A percentile compares a stretch with the other conserved stretches of the same genome.
Evolutionary conservation across 2,329 filamentous ascomycete genomes (phyloP).

Genomic region (Exophiala xenobiotica): DNA sequence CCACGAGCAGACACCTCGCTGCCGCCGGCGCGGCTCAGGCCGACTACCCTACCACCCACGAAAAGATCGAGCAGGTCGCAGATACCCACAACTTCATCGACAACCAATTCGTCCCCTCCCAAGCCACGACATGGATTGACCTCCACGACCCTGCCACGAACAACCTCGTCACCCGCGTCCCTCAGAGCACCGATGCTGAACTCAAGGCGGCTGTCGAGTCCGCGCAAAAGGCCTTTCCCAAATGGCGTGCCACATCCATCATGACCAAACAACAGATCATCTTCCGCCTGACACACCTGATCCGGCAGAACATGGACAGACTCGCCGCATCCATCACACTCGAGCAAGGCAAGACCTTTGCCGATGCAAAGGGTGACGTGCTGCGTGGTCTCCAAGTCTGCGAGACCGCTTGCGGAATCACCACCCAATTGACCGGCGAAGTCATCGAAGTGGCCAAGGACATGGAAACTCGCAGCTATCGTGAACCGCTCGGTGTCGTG

Average conservation of each 20-base stretch:
- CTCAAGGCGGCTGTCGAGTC: constrained; percentile 61
- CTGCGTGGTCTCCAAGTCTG: constrained; percentile 66
- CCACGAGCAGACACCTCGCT: constrained; percentile 54
- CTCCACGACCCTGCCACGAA: constrained; percentile 65
- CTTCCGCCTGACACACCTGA: constrained; percentile 64
- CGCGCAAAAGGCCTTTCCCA: constrained; percentile 62
- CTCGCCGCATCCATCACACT: constrained; percentile 65
- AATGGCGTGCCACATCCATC: constrained; percentile 61
- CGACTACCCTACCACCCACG: constrained; percentile 58
- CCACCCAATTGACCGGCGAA: constrained; percentile 64
- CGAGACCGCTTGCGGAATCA: constrained; percentile 66
- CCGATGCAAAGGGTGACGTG: constrained; percentile 66
- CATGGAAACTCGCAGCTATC: constrained; percentile 67
- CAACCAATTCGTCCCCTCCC: constrained; percentile 60
- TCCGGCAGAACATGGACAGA: constrained; percentile 65
- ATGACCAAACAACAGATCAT: constrained; percentile 63
- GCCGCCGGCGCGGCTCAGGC: constrained; percentile 52
- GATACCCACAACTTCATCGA: constrained; percentile 65
- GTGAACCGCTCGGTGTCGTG: constrained; percentile 64
- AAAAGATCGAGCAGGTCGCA: constrained; percentile 53
- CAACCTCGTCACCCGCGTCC: constrained; percentile 64
- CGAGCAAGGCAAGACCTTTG: constrained; percentile 68
- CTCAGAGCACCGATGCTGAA: constrained; percentile 65
- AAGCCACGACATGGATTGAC: constrained; percentile 62
- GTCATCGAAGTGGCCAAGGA: constrained; percentile 70